Evolutionary conservation across 805 yeast genomes (phyloP).

Genomic region (Candida corydali): DNA sequence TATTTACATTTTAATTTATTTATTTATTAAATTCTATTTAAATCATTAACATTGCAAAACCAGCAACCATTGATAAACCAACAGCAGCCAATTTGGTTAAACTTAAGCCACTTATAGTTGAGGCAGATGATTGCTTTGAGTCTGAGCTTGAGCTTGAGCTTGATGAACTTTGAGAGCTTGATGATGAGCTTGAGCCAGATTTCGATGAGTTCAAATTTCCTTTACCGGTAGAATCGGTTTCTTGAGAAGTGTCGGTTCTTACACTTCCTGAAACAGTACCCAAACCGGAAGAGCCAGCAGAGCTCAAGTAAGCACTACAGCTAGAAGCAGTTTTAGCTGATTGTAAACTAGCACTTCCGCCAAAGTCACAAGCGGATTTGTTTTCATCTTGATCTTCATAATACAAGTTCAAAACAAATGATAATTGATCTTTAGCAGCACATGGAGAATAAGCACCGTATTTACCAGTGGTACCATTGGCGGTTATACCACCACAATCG

Average conservation of each 20-base stretch:
- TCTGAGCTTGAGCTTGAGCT: slow-evolving; percentile 16
- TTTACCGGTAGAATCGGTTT: slow-evolving; percentile 16
- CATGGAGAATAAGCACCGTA: slow-evolving; percentile 43
- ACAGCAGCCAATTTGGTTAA: slow-evolving; percentile 15
- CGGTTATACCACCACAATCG: slow-evolving; percentile 35
- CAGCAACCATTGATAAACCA: slow-evolving; percentile 21
- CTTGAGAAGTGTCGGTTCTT: slow-evolving; percentile 18
- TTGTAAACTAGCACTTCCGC: slow-evolving; percentile 38
- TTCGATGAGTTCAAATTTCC: slow-evolving; percentile 21
- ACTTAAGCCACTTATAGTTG: slow-evolving; percentile 9
- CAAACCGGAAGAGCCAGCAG: slow-evolving; percentile 70
- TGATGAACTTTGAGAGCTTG: slow-evolving; percentile 18
- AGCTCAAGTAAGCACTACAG: slow-evolving; percentile 53
- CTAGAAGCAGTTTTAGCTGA: slow-evolving; percentile 32
- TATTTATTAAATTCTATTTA: slow-evolving; percentile 5
- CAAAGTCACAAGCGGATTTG: slow-evolving; percentile 33
- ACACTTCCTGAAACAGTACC: slow-evolving; percentile 46
- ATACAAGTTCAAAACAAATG: slow-evolving; percentile 37
- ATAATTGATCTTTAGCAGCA: slow-evolving; percentile 30
- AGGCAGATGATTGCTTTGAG: slow-evolving; percentile 18
- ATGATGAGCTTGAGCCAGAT: slow-evolving; percentile 19
- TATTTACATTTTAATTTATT: too few relatives aligned
- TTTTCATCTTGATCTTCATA: slow-evolving; percentile 24
- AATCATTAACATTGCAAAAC: slow-evolving; percentile 23
- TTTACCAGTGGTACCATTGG: slow-evolving; percentile 35